These are phyloP conservation scores for Smittium mucronatum DNA, from an alignment of 371 early-diverging fungal species.

Conservation along the genomic window DNA sequence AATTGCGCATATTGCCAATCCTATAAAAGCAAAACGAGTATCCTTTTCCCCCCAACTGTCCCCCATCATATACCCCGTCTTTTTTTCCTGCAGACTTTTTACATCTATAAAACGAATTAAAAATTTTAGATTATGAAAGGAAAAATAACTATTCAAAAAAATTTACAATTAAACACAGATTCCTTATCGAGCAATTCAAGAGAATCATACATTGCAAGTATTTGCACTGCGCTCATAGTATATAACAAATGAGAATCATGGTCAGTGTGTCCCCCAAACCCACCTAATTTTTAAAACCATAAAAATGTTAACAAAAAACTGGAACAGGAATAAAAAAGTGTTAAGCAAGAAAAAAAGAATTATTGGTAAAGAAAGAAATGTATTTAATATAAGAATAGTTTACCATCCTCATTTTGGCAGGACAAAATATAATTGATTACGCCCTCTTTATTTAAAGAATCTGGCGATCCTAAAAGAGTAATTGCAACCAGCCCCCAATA, in stretches of 20 bases:
- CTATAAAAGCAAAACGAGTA: constrained; percentile 85
- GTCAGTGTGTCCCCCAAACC: constrained; percentile 77
- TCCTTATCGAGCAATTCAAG: constrained; percentile 55
- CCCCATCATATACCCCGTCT: constrained; percentile 73
- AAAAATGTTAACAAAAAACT: constrained; percentile 1
- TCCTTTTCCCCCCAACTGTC: constrained; percentile 94
- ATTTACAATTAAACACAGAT: constrained; percentile 53
- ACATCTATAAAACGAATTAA: constrained; percentile 31
- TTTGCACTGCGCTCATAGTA: constrained; percentile 90
- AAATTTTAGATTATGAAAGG: neutral
- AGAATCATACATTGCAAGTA: constrained; percentile 70
- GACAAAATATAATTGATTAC: constrained; percentile 63
- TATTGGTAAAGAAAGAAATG: neutral
- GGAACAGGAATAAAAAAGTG: neutral
- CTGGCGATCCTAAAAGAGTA: constrained; percentile 50
- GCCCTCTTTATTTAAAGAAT: constrained; percentile 53
- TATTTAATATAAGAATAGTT: neutral
- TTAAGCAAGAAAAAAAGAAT: neutral
- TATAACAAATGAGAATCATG: constrained; percentile 89
- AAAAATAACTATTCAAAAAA: neutral
- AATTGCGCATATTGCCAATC: constrained; percentile 60
- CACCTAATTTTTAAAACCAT: constrained; percentile 47
- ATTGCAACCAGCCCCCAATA: constrained; percentile 91
- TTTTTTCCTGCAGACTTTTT: constrained; percentile 37
- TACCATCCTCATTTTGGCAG: constrained; percentile 62